Conservation (phyloP, 2,329 filamentous ascomycete species). For the Bipolaris victoriae region DNA sequence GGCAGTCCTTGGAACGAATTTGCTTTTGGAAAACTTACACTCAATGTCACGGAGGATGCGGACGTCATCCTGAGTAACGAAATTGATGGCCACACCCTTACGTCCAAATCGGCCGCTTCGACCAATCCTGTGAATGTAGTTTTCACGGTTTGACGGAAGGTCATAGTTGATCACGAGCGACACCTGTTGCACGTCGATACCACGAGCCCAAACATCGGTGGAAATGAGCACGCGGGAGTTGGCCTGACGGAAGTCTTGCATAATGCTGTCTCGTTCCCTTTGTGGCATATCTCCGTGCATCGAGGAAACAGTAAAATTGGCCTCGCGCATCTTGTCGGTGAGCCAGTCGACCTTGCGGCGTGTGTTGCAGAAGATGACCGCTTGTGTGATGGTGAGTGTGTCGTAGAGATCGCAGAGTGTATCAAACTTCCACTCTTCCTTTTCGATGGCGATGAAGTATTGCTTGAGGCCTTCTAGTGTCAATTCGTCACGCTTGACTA, state of each 20-base stretch:
- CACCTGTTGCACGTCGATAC: conserved; percentile 98
- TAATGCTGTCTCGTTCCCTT: conserved; percentile 96
- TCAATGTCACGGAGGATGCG: conserved; percentile 97
- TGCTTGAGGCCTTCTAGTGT: conserved; percentile 97
- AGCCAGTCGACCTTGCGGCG: conserved; percentile 99
- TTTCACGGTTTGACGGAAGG: conserved; percentile 96
- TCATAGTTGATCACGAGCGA: conserved; percentile 99
- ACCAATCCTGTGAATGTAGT: conserved; percentile 99
- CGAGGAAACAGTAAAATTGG: conserved; percentile 96
- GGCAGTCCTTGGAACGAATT: background rate
- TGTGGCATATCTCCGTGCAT: conserved; percentile 99
- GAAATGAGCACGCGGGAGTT: conserved; percentile 96
- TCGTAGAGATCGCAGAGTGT: conserved; percentile 98
- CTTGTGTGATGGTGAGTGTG: conserved; percentile 96
- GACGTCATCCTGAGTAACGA: conserved; percentile 97
- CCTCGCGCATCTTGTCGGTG: conserved; percentile 98
- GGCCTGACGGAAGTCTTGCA: conserved; percentile 98
- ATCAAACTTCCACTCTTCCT: conserved; percentile 99
- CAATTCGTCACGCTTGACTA: conserved; percentile 98
- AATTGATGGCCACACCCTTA: conserved; percentile 99
- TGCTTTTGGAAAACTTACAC: conserved; percentile 59
- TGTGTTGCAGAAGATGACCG: conserved; percentile 99
- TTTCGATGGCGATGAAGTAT: conserved; percentile 99
- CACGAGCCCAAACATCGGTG: conserved; percentile 96
- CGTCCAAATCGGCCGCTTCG: conserved; percentile 93